These are phyloP conservation scores for Leersia perrieri DNA, from an alignment of 176 grass and related monocot species.

Conservation along the genomic window DNA sequence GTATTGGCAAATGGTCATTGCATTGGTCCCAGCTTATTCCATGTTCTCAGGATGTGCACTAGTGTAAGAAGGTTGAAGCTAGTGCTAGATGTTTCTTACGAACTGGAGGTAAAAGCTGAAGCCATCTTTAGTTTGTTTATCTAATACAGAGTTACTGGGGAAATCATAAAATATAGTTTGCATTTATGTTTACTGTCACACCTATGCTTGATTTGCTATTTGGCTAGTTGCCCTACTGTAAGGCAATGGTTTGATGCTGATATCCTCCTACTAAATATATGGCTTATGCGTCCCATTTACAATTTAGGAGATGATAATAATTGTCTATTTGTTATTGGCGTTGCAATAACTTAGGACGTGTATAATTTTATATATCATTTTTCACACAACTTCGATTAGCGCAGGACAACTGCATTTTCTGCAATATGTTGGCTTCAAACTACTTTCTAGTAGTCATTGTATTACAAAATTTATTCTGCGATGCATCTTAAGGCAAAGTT, in stretches of 20 bases:
- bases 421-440: not conserved
- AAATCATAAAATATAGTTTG: too few relatives aligned
- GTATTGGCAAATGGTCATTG: not conserved
- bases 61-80: not conserved
- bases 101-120: slow-evolving; percentile 1
- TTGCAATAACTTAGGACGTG: not conserved
- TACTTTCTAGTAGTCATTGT: not conserved
- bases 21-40: slow-evolving; percentile 17
- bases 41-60: slow-evolving; percentile 8
- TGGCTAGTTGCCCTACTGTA: not conserved
- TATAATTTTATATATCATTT: not conserved
- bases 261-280: not conserved
- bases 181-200: too few relatives aligned
- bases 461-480: not conserved
- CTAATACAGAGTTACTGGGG: not conserved
- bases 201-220: not conserved
- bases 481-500: not conserved
- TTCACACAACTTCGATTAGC: not conserved
- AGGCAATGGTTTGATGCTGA: not conserved
- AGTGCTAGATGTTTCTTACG: not conserved
- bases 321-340: too few relatives aligned
- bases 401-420: not conserved
- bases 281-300: not conserved
- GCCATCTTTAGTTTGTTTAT: not conserved
- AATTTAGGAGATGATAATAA: too few relatives aligned